Evolutionary conservation across 164 flowering plant genomes (phyloP), one percentile per base, ranked within the genome.

Genomic region (Euptelea pleiosperma): DNA sequence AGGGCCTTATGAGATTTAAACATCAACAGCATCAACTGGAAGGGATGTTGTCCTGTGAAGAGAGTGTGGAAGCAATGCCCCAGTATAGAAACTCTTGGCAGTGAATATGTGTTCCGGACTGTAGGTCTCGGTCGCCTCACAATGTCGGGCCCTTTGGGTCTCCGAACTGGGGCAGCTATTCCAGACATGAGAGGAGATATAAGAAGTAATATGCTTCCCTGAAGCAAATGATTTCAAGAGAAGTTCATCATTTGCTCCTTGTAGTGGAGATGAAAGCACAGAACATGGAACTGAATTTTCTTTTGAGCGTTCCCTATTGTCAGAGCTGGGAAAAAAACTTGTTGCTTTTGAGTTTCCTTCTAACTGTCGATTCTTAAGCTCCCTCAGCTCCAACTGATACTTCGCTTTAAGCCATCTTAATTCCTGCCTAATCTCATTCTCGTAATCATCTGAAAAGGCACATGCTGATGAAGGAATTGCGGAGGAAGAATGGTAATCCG

Each of bases 391-490:
- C 71, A 82, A 62, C 67, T 83, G 83, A 57, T 84, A 80, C 81
- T 81, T 84, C 1, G 96, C 89, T 69, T 81, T 85, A 7, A 89
- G 86, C 95, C 93, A 84, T 67, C 93, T 82, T 62, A 89, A 49
- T 64, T 89, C 96, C 55, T 76, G 82, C 66, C 80, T 73, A 0
- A 79, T 79, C 48, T 82, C 91, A 59, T 83, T 80, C 68, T 82
- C 89, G 34, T 75, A 71, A 55, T 77, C 80, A 41, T 74, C 74
- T 1, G 66, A 55, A 2, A 64, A 46, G 19, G 55, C 62, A 45
- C 34, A 61, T 0, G 61, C 19, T 8, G 59, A 34, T 18, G 75
- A 67, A 54, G 36, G 60, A 31, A 57, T 47, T 12, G 3, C 15
- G 10, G 73, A 52, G 52, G 61, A 39, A 40, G 57, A 44, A 16